Evolutionary conservation across 805 yeast genomes (phyloP).

Genomic region (Diddensiella caesifluorescens): DNA sequence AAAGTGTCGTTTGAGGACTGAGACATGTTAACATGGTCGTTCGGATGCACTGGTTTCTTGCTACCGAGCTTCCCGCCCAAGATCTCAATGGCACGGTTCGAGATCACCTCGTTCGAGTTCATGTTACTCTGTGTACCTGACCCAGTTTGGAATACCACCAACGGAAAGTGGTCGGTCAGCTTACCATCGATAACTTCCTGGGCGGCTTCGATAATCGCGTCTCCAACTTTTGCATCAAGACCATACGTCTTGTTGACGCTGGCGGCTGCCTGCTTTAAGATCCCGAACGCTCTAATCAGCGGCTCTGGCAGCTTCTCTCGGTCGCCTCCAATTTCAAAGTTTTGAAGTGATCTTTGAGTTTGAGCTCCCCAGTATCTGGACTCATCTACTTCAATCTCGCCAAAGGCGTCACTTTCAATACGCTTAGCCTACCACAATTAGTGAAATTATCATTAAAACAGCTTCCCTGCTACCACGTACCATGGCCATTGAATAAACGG

Average conservation of each 20-base stretch:
- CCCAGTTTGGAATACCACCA: constrained; percentile 98
- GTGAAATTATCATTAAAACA: background rate
- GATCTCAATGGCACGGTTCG: constrained; percentile 95
- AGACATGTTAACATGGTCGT: constrained; percentile 97
- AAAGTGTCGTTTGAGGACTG: constrained; percentile 99
- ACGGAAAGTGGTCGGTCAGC: constrained; percentile 89
- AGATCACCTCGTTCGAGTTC: constrained; percentile 98
- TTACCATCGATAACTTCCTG: constrained; percentile 92
- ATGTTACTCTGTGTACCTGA: constrained; percentile 98
- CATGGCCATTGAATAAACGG: constrained; percentile 8
- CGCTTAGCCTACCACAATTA: constrained; percentile 38
- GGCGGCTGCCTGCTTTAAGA: constrained; percentile 92
- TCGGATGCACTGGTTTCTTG: constrained; percentile 93
- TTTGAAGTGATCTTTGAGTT: constrained; percentile 82
- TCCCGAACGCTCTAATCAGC: constrained; percentile 84
- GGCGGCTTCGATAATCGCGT: constrained; percentile 88
- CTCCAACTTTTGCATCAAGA: constrained; percentile 76
- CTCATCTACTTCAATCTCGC: constrained; percentile 86
- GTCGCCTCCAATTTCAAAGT: constrained; percentile 93
- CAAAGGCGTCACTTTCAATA: constrained; percentile 92
- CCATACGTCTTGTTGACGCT: constrained; percentile 82
- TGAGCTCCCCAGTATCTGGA: constrained; percentile 97
- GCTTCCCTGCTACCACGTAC: background rate
- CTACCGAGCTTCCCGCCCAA: constrained; percentile 91
- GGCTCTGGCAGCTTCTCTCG: constrained; percentile 91